Base-by-base conservation (phyloP, 2,329 filamentous ascomycete genomes). In the Trichoderma pleuroti region DNA sequence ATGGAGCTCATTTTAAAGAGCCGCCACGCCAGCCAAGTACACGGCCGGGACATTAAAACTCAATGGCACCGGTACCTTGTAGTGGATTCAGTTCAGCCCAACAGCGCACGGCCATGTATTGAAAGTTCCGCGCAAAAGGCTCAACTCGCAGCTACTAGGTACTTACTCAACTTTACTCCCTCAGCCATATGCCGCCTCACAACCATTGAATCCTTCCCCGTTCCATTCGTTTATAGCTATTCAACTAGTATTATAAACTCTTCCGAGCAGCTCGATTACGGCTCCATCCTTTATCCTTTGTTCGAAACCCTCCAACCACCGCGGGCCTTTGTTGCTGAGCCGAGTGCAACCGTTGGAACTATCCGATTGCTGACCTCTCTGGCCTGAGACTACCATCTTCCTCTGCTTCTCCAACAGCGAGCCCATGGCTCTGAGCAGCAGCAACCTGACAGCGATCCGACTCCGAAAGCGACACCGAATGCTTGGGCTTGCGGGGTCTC, bases 391-490 rank as follows among this genome's bases (percentile, higher is more conserved):
- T n/a, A 11, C 24, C 30, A 26, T 30, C 52, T 21, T 34, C 39
- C 65, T 60, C 70, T 42, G 57, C 68, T 59, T 54, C 60, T 26
- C 71, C 67, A 62, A 59, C 66, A 34, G 61, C 68, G 70, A 62
- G 71, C 49, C 56, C 71, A 73, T 73, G 72, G 68, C 72, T 72
- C 66, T 67, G 63, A 61, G 34, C 60, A 65, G 59, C 71, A 49
- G 69, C 62, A 68, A 42, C 26, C 49, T 63, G 42, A 34, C 59
- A 60, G 42, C 52, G 26, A 62, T 66, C 32, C 67, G 69, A 71
- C 59, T 73, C 16, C 68, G 70, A 68, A 60, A 66, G 64, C 65
- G 67, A 30, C 61, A 72, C 56, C 70, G 62, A 73, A 66, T 49
- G 68, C 72, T 70, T 34, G 65, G 36, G 63, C 56, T 42, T 63